Evolutionary conservation across 2,329 filamentous ascomycete genomes (phyloP), one percentile per base, ranked within the genome.

Genomic region (Venturia nashicola): DNA sequence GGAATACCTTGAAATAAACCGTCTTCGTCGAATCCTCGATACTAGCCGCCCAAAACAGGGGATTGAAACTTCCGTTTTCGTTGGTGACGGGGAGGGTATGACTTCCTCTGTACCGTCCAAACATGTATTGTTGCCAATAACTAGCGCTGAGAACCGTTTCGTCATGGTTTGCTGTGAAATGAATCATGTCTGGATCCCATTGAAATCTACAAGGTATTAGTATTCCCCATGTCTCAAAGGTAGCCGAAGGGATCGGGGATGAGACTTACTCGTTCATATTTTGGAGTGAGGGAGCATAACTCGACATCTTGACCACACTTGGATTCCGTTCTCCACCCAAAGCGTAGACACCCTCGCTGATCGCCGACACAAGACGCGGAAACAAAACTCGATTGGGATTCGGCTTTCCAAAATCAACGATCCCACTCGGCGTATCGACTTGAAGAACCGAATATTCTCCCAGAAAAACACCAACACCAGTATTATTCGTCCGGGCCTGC

Each of bases 291-390:
- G 72, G 71, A 8, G 71, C 72, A 62, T 72, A 73, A 7, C 61
- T 66, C 46, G 64, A 67, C 64, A 72, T 66, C 48, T 67, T 69
- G 32, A 72, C 70, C 16, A 69, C 69, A 46, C 69, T 64, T 1
- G 71, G 71, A 54, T 88, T 88, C 64, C 86, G 79, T 77, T 89
- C 86, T 39, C 83, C 82, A 20, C 85, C 83, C 66, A 88, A 78
- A 18, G 88, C 76, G 64, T 82, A 85, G n/a, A 89, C 78, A 32
- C 84, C 85, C 70, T 89, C 86, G 16, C 80, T 81, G 2, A 89
- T 82, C 9, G 81, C 77, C 34, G 83, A 85, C 61, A 83, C 81
- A 83, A 73, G 72, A 70, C 69, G 64, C 4, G 68, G 68, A 62
- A 44, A 75, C 68, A 14, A 9, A 12, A 64, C 20, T 20, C 39